Evolutionary conservation across 108 stramenopile genomes (phyloP), one percentile per base, ranked within the genome.

Genomic region (Pseudonitzschia multistriata): DNA sequence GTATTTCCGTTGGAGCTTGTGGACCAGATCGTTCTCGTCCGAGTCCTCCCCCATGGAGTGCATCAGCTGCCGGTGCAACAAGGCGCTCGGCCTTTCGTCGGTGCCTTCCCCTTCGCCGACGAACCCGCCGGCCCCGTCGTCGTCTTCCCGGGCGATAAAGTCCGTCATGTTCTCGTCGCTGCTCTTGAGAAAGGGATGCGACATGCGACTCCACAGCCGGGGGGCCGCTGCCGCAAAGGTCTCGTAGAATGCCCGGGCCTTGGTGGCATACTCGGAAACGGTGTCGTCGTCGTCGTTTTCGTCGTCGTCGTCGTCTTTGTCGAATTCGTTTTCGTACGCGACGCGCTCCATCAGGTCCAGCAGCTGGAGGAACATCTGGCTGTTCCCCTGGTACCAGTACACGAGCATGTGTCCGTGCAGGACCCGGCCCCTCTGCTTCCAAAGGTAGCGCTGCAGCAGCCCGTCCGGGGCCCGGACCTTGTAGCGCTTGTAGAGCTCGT

Each of bases 311-410:
- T 42, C 49, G 7, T 45, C 62, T 7, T 6, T 14, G 7, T 74
- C 29, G 22, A 59, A 28, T 33, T 54, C 35, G 17, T 52, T 25
- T 5, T 61, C 37, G 11, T 45, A 25, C 60, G 70, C 37, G 30
- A 66, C 76, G 22, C 37, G 52, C 19, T 73, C 50, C 36, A 88
- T 81, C 52, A 74, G 71, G 66, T 74, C 63, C 39, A 87, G 47
- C 14, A 92, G 73, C 34, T 79, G 77, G 28, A 92, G 42, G 67
- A 89, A 93, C 7, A 66, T 71, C 62, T 87, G 79, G 49, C 86
- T 87, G 73, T 88, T 81, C 6, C 89, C 92, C 34, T 62, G 52
- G 15, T 52, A 53, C 92, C 92, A 93, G 50, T 93, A 93, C 21
- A 72, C 67, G 59, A 69, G 73, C 89, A 93, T 90, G 35, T 74